These are phyloP conservation scores for Lentinus brumalis DNA, from an alignment of 768 basidiomycete species.

Conservation along the genomic window DNA sequence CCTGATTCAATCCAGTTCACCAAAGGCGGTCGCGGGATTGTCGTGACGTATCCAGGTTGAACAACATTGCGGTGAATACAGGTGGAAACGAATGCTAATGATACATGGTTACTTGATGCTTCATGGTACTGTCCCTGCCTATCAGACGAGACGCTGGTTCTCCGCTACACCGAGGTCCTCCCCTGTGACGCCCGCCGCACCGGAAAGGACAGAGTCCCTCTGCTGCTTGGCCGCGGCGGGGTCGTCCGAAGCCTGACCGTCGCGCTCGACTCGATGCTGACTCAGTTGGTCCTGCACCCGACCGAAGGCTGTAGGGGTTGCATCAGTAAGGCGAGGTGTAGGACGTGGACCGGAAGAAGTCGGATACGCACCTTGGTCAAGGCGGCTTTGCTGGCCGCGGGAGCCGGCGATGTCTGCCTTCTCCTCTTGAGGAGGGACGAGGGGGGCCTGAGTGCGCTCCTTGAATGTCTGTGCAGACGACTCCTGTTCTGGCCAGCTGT, in stretches of 20 bases:
- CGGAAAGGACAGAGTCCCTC: constrained; percentile 14
- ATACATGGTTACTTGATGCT: background rate
- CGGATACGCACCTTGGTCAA: constrained; percentile 4
- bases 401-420: constrained; percentile 3
- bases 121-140: background rate
- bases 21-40: too few species aligned
- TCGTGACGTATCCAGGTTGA: too few species aligned
- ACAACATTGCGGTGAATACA: too few species aligned
- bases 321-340: background rate
- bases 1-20: too few species aligned
- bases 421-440: constrained; percentile 15
- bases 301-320: background rate
- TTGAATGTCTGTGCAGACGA: background rate
- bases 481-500: background rate
- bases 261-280: constrained; percentile 3
- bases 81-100: background rate
- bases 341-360: background rate
- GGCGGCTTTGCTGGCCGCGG: constrained; percentile 3
- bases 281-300: constrained; percentile 2
- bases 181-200: constrained; percentile 12
- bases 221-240: constrained; percentile 7
- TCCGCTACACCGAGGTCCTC: constrained; percentile 13
- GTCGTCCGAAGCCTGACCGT: background rate
- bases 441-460: background rate
- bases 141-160: constrained; percentile 9